A percentile compares a stretch with the other conserved stretches of the same genome.
phyloP scores from a whole-genome alignment of 2,329 filamentous ascomycete genomes.

The Aspergillus sp. region DNA sequence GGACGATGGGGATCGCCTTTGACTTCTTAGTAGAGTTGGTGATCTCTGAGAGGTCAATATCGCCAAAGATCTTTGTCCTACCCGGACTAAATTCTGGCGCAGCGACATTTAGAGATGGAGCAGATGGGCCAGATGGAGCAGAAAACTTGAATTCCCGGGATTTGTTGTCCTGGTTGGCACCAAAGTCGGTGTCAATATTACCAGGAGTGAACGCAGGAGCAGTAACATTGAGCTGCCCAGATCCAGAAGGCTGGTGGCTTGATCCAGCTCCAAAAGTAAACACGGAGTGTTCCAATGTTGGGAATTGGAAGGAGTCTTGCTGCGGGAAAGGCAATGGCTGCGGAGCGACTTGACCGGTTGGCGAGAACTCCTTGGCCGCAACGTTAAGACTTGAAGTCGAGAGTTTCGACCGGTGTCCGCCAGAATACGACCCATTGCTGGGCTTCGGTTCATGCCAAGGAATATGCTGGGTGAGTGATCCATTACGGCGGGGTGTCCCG shows the following conservation, averaged over 20 bases:
- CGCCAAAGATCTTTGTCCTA: conserved; percentile 62
- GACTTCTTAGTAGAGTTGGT: conserved; percentile 68
- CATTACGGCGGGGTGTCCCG: conserved; percentile 56
- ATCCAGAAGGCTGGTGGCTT: conserved; percentile 31
- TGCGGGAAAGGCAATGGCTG: conserved; percentile 45
- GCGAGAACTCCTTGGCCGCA: conserved; percentile 81
- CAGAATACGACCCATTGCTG: conserved; percentile 34
- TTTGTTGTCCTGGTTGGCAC: conserved; percentile 20
- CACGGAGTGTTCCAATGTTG: conserved; percentile 24
- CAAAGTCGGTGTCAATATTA: conserved; percentile 4
- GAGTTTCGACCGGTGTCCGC: conserved; percentile 66
- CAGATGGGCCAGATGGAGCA: conserved; percentile 52
- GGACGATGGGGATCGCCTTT: conserved; percentile 80
- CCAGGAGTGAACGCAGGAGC: conserved; percentile 70
- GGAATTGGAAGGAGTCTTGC: conserved; percentile 44
- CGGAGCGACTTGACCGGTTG: conserved; percentile 51
- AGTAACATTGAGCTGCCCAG: conserved; percentile 64
- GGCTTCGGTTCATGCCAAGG: conserved; percentile 36
- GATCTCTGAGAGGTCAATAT: conserved; percentile 63
- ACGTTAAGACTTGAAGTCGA: conserved; percentile 82
- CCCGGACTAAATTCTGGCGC: conserved; percentile 73
- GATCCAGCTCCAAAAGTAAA: conserved; percentile 32
- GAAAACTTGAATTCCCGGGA: conserved; percentile 63
- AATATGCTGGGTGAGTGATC: conserved; percentile 27
- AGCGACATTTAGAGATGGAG: conserved; percentile 66